phyloP scores from a whole-genome alignment of 2,329 filamentous ascomycete species.

The Colletotrichum nymphaeae region DNA sequence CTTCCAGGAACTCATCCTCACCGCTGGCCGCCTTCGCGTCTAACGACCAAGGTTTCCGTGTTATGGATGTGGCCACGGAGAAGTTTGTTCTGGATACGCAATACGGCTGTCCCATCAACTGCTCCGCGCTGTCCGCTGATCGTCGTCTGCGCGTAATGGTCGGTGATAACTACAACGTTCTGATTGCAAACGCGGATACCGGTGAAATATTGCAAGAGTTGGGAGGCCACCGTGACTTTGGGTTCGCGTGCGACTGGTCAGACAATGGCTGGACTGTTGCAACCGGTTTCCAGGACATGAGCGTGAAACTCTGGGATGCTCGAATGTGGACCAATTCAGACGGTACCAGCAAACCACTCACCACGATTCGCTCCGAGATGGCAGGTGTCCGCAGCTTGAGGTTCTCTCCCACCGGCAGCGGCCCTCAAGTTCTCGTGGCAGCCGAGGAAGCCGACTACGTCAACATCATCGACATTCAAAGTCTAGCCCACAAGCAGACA shows the following conservation, averaged over 20 bases:
- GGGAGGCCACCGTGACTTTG: conserved; percentile 74
- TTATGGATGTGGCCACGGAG: conserved; percentile 69
- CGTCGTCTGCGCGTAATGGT: conserved; percentile 78
- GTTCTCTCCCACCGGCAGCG: conserved; percentile 79
- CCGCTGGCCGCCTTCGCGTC: conserved; percentile 71
- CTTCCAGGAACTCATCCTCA: conserved; percentile 60
- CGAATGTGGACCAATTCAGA: conserved; percentile 71
- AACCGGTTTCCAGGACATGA: conserved; percentile 81
- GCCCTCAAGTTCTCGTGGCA: conserved; percentile 74
- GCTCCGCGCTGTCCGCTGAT: conserved; percentile 78
- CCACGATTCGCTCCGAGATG: conserved; percentile 72
- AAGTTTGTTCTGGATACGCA: conserved; percentile 63
- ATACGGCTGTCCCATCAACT: conserved; percentile 76
- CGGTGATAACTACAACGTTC: conserved; percentile 73
- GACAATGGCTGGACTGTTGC: conserved; percentile 81
- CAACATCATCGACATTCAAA: conserved; percentile 76
- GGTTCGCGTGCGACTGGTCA: conserved; percentile 84
- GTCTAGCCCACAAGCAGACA: conserved; percentile 73
- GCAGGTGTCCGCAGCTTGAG: conserved; percentile 75
- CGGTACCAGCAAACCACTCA: conserved; percentile 59
- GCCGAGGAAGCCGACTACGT: conserved; percentile 82
- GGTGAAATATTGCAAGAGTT: conserved; percentile 69
- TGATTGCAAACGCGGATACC: conserved; percentile 77
- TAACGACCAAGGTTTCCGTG: conserved; percentile 70
- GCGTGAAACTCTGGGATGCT: conserved; percentile 81